phyloP scores from a whole-genome alignment of 768 basidiomycete species.

The Macrocybe gigantea region DNA sequence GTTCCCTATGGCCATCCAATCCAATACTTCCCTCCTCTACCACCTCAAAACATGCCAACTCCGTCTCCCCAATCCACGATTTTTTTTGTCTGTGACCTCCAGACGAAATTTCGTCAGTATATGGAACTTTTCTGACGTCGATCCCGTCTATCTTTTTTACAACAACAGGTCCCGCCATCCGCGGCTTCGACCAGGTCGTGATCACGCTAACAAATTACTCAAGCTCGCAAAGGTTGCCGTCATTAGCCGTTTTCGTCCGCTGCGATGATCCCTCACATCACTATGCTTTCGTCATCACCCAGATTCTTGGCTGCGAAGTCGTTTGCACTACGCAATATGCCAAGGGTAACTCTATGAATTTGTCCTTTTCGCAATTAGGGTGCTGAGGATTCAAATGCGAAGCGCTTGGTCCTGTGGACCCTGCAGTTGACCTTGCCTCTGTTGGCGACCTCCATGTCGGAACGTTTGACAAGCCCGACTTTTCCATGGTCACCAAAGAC shows the following conservation, averaged over 20 bases:
- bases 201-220: conserved; percentile 72
- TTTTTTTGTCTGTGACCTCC: conserved; percentile 84
- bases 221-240: conserved; percentile 58
- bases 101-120: conserved; percentile 65
- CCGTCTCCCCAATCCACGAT: conserved; percentile 35
- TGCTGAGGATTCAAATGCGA: not conserved
- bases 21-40: conserved; percentile 5
- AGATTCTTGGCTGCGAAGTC: conserved; percentile 66
- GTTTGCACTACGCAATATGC: conserved; percentile 84
- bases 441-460: conserved; percentile 53
- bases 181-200: conserved; percentile 68
- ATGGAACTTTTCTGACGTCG: no score
- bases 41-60: not conserved
- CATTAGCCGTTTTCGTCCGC: not conserved
- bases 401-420: conserved; percentile 66
- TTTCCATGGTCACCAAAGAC: conserved; percentile 80
- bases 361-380: not conserved
- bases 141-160: not conserved
- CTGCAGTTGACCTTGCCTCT: conserved; percentile 48
- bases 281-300: not conserved
- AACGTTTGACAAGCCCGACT: conserved; percentile 68
- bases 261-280: not conserved
- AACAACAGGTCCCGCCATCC: conserved; percentile 38
- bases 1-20: conserved; percentile 7
- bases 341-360: conserved; percentile 39